Conservation (phyloP, 2,329 filamentous ascomycete genomes). For the Emmonsiellopsis sp. region DNA sequence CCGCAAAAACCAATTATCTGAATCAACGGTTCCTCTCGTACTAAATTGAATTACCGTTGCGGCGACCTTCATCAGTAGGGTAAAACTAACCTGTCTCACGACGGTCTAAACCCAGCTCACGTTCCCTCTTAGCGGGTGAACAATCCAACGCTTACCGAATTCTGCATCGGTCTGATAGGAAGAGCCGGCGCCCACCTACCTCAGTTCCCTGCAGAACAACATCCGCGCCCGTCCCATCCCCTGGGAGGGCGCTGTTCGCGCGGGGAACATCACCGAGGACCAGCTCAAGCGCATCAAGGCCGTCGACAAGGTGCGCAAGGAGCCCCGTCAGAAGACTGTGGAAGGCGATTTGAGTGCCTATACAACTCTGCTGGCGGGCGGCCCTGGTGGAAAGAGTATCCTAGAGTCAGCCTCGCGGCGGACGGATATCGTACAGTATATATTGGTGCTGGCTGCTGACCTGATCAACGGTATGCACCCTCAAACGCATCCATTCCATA, state of each 20-base stretch:
- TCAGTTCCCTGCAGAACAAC: slow-evolving; percentile 86
- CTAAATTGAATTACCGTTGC: too few relatives aligned
- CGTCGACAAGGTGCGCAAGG: slow-evolving; percentile 91
- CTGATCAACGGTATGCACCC: slow-evolving; percentile 64
- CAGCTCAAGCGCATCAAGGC: slow-evolving; percentile 94
- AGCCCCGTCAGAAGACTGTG: slow-evolving; percentile 74
- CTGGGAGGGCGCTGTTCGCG: slow-evolving; percentile 92
- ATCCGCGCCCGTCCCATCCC: slow-evolving; percentile 92
- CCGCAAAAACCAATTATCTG: too few relatives aligned
- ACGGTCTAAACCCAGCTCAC: too few relatives aligned
- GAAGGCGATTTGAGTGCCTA: slow-evolving; percentile 74
- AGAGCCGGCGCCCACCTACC: slow-evolving; percentile 82
- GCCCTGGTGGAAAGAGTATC: slow-evolving; percentile 57
- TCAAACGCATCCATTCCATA: neutral
- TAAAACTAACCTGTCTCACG: too few relatives aligned
- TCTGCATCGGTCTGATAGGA: too few relatives aligned
- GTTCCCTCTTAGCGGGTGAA: too few relatives aligned
- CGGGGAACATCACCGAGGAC: slow-evolving; percentile 84
- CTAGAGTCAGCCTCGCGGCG: slow-evolving; percentile 78
- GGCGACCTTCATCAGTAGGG: too few relatives aligned
- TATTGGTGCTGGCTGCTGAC: slow-evolving; percentile 80
- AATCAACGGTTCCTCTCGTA: too few relatives aligned
- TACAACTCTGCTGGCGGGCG: slow-evolving; percentile 67
- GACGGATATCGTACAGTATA: slow-evolving; percentile 86
- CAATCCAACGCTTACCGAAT: too few relatives aligned